Base-by-base conservation (phyloP, 108 stramenopile species). In the Schizochytrium sp. region DNA sequence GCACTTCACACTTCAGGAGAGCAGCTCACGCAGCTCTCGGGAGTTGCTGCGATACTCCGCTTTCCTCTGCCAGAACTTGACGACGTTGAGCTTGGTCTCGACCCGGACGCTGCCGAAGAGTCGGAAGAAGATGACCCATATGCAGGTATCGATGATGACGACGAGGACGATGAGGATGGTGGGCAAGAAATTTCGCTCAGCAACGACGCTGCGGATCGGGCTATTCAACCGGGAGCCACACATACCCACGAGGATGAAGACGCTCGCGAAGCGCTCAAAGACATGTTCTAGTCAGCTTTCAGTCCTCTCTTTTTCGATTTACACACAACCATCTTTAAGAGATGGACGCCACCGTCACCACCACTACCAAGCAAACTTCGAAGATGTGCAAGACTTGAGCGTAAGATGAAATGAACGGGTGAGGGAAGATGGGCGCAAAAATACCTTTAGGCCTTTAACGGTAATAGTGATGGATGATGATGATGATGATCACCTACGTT, bases 1-100 rank as follows among this genome's bases (percentile, higher is more conserved):
- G 91, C 94, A 21, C 92, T 97, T 95, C 98, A 99, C 91, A 94
- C 96, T 0, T 96, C 96, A 5, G 98, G 98, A 47, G 96, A 97
- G 89, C 96, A 98, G 92, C 91, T 99, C 87, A 94, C 95, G 87
- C 96, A 96, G 90, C 95, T 98, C 2, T 93, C 94, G 4, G 98
- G 98, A 18, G 96, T 99, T 4, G 98, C 98, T n/a, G 98, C 96
- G 14, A 97, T 97, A 48, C 91, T 97, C 23, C 90, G 98, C 58
- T 97, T 93, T 93, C 96, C 97, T 53, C 58, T 98, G 57, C 95
- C 95, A 29, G 96, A 96, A 88, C 88, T 96, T 58, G 97, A 89
- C 0, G 89, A 90, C 14, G 8, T 87, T 5, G 58, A 76, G 43
- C 23, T 87, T 19, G 76, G 34, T 34, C 34, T 34, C 34, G 34